These are phyloP conservation scores for Deakozyma indianensis DNA, from an alignment of 805 yeast species.

Conservation along the genomic window DNA sequence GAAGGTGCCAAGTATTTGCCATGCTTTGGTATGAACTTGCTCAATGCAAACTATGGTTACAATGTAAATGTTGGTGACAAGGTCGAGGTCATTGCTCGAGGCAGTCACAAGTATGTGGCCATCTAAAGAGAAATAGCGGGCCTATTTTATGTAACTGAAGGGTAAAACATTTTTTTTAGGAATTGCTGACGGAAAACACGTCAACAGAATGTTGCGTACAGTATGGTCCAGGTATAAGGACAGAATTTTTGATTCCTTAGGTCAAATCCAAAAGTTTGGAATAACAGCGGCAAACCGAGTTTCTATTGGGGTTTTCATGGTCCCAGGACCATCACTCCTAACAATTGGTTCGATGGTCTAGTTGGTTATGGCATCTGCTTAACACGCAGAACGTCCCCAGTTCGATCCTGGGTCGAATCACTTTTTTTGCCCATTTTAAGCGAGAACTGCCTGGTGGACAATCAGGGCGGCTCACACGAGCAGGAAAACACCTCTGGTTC, in stretches of 20 bases:
- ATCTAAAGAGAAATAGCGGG: background rate
- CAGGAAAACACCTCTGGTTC: conserved; percentile 34
- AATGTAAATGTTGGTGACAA: conserved; percentile 16
- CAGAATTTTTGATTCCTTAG: no score
- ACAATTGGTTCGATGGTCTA: conserved; percentile 97
- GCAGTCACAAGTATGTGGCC: background rate
- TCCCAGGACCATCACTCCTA: no score
- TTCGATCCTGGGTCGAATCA: conserved; percentile 99
- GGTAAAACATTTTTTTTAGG: no score
- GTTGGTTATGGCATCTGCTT: conserved; percentile 99
- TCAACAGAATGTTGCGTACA: no score
- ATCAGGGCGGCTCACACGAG: no score
- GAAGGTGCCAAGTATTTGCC: conserved; percentile 14
- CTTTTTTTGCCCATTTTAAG: conserved; percentile 21
- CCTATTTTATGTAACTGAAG: no score
- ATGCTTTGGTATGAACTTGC: conserved; percentile 18
- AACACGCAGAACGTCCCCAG: conserved; percentile 99
- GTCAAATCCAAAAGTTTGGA: no score
- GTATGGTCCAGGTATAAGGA: no score
- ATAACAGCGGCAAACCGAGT: no score
- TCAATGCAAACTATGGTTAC: conserved; percentile 12
- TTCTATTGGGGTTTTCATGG: no score
- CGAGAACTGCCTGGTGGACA: no score
- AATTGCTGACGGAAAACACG: no score
- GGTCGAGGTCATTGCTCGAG: conserved; percentile 9